These are phyloP conservation scores for Aspergillus tamarii DNA, from an alignment of 2,329 filamentous ascomycete species.

Conservation along the genomic window DNA sequence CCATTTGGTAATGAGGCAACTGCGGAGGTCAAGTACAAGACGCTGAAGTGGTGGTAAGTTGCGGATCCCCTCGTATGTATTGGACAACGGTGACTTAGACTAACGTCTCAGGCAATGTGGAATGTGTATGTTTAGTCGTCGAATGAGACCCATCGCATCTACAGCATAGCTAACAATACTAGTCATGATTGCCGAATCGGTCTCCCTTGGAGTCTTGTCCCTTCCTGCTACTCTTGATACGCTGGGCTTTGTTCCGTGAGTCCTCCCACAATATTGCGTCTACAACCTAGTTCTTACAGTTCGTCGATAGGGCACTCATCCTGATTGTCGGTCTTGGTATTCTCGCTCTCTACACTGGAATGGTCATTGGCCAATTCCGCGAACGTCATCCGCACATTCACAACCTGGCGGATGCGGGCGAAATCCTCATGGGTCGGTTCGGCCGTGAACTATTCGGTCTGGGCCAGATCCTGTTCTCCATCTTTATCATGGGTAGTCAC, in stretches of 20 bases:
- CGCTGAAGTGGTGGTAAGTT: conserved; percentile 45
- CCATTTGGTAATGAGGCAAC: conserved; percentile 38
- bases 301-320: conserved; percentile 49
- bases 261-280: conserved; percentile 4
- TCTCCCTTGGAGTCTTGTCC: conserved; percentile 60
- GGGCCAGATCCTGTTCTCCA: conserved; percentile 65
- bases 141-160: not conserved
- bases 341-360: conserved; percentile 62
- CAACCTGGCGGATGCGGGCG: conserved; percentile 69
- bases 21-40: conserved; percentile 51
- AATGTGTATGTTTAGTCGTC: conserved; percentile 32
- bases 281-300: not conserved
- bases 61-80: no score
- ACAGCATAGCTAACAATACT: not conserved
- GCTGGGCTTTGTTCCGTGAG: conserved; percentile 55
- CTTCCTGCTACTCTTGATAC: conserved; percentile 55
- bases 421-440: conserved; percentile 62
- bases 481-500: conserved; percentile 73
- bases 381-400: conserved; percentile 61
- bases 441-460: conserved; percentile 66
- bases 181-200: conserved; percentile 61
- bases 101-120: conserved; percentile 38
- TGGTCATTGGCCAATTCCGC: conserved; percentile 62
- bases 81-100: conserved; percentile 35
- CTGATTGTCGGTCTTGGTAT: conserved; percentile 59